Conservation (phyloP, 805 yeast genomes). For the Ascoidea rubescens region DNA sequence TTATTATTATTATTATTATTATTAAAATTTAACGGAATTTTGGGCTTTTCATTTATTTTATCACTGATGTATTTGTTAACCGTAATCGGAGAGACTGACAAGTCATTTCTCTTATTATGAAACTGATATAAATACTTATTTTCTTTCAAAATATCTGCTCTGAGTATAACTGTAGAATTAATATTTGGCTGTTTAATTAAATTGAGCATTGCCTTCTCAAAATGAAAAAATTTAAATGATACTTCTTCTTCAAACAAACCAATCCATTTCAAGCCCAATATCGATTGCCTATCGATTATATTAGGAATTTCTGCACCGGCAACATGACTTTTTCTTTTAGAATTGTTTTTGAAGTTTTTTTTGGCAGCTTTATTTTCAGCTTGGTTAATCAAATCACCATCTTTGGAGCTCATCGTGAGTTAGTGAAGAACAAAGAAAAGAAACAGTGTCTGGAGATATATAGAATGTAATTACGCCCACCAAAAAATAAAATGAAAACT, state of each 20-base stretch:
- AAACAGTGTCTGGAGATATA: no score
- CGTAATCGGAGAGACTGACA: constrained; percentile 5
- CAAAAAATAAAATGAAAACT: no score
- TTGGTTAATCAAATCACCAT: no score
- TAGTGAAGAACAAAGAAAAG: no score
- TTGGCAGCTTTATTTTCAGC: no score
- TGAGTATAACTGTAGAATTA: constrained; percentile 78
- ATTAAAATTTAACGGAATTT: constrained; percentile 15
- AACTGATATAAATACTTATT: constrained; percentile 23
- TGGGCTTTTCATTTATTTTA: constrained; percentile 18
- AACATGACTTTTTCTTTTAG: no score
- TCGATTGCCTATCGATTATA: constrained; percentile 25
- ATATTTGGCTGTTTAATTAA: constrained; percentile 75
- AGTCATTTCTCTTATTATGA: constrained; percentile 11
- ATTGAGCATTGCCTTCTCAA: constrained; percentile 64
- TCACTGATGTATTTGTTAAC: constrained; percentile 15
- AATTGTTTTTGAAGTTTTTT: no score
- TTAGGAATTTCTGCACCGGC: constrained; percentile 19
- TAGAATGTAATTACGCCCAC: no score
- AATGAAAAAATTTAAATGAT: constrained; percentile 41
- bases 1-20: constrained; percentile 8
- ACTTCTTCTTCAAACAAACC: constrained; percentile 37
- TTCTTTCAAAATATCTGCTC: constrained; percentile 70
- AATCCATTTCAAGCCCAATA: constrained; percentile 49
- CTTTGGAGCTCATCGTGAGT: no score